Evolutionary conservation across 768 basidiomycete genomes (phyloP).

Genomic region (Kwoniella sp.): DNA sequence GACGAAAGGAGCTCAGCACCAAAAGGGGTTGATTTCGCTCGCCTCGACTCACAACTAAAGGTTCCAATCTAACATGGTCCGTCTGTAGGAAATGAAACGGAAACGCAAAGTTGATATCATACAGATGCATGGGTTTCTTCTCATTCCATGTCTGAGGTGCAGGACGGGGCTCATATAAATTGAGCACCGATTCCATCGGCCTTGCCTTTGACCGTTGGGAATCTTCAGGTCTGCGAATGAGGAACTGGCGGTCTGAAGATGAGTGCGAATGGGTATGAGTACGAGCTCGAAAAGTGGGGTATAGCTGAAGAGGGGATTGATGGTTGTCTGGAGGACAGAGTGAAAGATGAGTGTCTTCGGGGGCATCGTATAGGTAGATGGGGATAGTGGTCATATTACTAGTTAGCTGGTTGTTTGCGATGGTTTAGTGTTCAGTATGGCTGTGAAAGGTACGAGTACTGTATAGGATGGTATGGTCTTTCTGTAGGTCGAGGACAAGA

Average conservation of each 20-base stretch:
- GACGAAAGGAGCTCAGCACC: no score
- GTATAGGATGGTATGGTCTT: no score
- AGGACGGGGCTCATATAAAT: constrained; percentile 22
- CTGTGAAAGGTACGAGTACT: no score
- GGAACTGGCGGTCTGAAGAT: background rate
- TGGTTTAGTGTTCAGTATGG: no score
- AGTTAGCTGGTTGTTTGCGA: no score
- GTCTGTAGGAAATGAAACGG: constrained; percentile 28
- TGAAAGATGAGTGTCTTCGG: no score
- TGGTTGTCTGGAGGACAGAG: background rate
- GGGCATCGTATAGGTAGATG: no score
- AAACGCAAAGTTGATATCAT: constrained; percentile 30
- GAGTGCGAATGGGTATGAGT: background rate
- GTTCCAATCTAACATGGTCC: constrained; percentile 28
- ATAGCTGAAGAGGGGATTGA: background rate
- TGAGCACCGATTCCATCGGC: constrained; percentile 15
- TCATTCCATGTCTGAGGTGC: constrained; percentile 13
- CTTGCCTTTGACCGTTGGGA: background rate
- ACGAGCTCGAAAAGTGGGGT: background rate
- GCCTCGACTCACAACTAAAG: constrained; percentile 27
- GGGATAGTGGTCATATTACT: no score
- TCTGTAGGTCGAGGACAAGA: no score
- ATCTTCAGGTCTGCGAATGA: background rate
- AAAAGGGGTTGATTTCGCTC: no score
- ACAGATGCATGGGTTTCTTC: constrained; percentile 12